Evolutionary conservation across 1,284 basidiomycete species (phyloP), one percentile per base, ranked within the genome.

Genomic region (Cystobasidiaceae sp.): DNA sequence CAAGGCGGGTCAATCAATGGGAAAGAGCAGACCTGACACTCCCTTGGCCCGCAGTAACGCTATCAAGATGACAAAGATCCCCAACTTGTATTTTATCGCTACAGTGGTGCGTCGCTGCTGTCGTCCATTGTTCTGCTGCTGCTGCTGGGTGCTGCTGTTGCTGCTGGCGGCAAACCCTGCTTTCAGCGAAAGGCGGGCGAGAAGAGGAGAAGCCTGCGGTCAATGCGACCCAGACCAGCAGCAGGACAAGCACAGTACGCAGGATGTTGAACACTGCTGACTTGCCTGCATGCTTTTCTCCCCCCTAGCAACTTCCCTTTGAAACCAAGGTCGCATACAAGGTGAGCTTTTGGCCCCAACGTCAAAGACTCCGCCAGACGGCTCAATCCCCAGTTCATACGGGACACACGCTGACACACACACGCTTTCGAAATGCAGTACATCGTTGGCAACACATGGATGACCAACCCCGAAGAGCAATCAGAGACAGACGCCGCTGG

Each of bases 41-140:
- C n/a, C n/a, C n/a, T 28, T 17, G 23, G 17, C 19, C n/a, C 32
- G 21, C 51, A 54, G 52, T 23, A 51, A 64, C 39, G 51, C 33
- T 32, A 51, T 55, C 50, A 59, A 59, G 56, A 46, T 59, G 44
- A 64, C 61, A 34, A 64, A 64, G 61, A 64, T 64, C n/a, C 61
- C 61, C 30, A 49, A 49, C 52, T 33, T 64, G 28, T 64, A 64
- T 52, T 64, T 45, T 28, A 64, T 64, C 45, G 48, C 61, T 21
- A 55, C 61, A 8, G 61, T 64, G 27, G 61, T 64, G 44, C 55
- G 61, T 62, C 7, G 27, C 33, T 19, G 21, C 4, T 19, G 54
- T 43, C 32, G 41, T 34, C 34, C 27, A 17, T 30, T 25, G 56
- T 44, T 48, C 27, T 21, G 56, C 56, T 59, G 43, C 17, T 30